Base-by-base conservation (phyloP, 202 grass and related monocot species). In the Saccharum hybrid region DNA sequence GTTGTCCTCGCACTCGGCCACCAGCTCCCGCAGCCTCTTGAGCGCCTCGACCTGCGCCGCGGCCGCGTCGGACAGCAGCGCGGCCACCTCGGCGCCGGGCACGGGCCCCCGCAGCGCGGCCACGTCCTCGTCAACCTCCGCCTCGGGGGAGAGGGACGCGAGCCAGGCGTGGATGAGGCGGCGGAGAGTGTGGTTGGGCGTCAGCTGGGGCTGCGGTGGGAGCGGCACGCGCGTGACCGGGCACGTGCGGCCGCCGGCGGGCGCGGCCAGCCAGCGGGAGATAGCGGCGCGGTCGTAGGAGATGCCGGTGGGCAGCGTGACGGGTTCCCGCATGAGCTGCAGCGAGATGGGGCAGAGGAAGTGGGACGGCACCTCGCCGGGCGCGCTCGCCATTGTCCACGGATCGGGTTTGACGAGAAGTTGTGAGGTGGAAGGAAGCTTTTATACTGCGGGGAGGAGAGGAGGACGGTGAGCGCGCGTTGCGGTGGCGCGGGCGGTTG, bases 291-390 rank as follows among this genome's bases (percentile, higher is more conserved):
- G 88, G 76, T 98, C 92, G 64, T 93, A 98, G 77, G 92, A 90
- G 88, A 98, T 94, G 30, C 95, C 95, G 22, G 90, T 94, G 31
- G 88, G 69, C 16, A 95, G 91, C 39, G 89, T 94, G 22, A 98
- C 93, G 22, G 93, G 96, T 70, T 98, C 96, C 41, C 88, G 83
- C 96, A 98, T 98, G 39, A 98, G 82, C 57, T 98, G 74, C 64
- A 98, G 89, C 71, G 96, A 98, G 48, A 98, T 98, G 23, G 96
- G 96, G 88, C 96, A 98, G 62, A 98, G 87, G 81, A 93, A 98
- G 75, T 93, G 94, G 54, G 87, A 79, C n/a, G 96, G 93, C 67
- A 96, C 85, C 84, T 97, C 92, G 39, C 82, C 76, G 0, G 61
- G 51, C 51, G 65, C 51, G 62, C 49, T 69, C 57, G 83, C 90